Evolutionary conservation across 2,329 filamentous ascomycete genomes (phyloP).

Genomic region (Pseudopyricularia javanii): DNA sequence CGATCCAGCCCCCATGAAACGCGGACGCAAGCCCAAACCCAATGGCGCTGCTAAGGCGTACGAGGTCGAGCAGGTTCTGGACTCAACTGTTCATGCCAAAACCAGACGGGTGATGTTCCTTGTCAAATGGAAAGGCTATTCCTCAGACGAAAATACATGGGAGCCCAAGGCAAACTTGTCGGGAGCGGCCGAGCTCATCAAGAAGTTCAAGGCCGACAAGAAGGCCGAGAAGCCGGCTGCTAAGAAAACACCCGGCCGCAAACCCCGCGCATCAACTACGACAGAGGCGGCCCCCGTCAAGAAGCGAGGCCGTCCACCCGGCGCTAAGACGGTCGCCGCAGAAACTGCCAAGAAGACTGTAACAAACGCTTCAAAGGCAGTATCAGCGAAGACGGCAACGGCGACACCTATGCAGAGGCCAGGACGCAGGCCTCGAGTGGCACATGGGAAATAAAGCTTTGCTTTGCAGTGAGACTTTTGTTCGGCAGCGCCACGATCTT

Average conservation of each 20-base stretch:
- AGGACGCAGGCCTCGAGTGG: not conserved
- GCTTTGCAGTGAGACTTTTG: too few relatives aligned
- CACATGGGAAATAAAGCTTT: not conserved
- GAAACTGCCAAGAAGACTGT: too few relatives aligned
- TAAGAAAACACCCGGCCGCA: not conserved
- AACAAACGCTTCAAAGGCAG: not conserved
- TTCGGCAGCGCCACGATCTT: too few relatives aligned
- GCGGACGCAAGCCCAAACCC: constrained; percentile 8
- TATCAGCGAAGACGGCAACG: not conserved
- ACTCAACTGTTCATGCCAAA: constrained; percentile 21
- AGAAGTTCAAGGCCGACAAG: constrained; percentile 21
- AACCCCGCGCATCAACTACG: not conserved
- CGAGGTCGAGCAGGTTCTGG: constrained; percentile 35
- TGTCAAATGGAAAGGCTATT: constrained; percentile 42
- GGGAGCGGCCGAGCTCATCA: constrained; percentile 23
- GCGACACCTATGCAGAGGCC: not conserved
- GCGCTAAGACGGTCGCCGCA: not conserved
- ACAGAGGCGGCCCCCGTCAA: not conserved
- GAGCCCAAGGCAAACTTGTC: constrained; percentile 33
- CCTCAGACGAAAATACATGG: constrained; percentile 35
- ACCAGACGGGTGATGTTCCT: constrained; percentile 28
- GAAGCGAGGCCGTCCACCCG: not conserved
- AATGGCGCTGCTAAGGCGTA: constrained; percentile 17
- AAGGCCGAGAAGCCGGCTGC: constrained; percentile 5
- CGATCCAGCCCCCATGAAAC: constrained; percentile 4